Percentiles rank a stretch among this genome's conserved stretches.
These are phyloP conservation scores for Novakomyces olei DNA, from an alignment of 805 yeast species.

Conservation along the genomic window DNA sequence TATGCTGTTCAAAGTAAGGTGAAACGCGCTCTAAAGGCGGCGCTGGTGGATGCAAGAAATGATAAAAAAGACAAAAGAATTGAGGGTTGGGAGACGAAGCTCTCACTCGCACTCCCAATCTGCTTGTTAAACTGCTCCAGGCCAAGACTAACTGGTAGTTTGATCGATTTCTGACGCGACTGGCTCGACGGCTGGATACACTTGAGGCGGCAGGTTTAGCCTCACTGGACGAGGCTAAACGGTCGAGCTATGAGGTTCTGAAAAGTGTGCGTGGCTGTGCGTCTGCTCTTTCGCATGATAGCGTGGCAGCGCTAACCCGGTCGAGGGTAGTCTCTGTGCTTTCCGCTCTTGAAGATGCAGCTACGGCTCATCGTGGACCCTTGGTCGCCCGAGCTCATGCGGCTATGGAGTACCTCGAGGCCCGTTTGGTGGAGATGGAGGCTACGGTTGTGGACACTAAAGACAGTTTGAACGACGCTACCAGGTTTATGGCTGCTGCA, in stretches of 20 bases:
- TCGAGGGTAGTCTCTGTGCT: slow-evolving; percentile 16
- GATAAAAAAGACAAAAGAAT: too few species aligned
- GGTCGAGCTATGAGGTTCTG: slow-evolving; percentile 13
- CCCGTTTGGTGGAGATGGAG: slow-evolving; percentile 15
- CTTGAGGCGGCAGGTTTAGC: slow-evolving; percentile 16
- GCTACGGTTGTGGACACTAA: slow-evolving; percentile 8
- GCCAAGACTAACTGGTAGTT: slow-evolving; percentile 5
- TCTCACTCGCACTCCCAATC: too few species aligned
- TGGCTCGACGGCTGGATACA: slow-evolving; percentile 13
- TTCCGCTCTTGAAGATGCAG: slow-evolving; percentile 11
- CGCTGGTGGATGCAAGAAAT: too few species aligned
- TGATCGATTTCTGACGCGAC: slow-evolving; percentile 10
- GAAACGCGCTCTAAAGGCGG: too few species aligned
- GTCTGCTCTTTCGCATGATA: slow-evolving; percentile 10
- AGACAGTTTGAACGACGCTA: slow-evolving; percentile 6
- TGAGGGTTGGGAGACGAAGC: too few species aligned
- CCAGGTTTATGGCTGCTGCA: slow-evolving; percentile 4
- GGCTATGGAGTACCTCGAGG: slow-evolving; percentile 17
- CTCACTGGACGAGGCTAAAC: slow-evolving; percentile 14
- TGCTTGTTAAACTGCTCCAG: too few species aligned
- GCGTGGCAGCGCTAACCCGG: slow-evolving; percentile 15
- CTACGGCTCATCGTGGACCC: slow-evolving; percentile 8
- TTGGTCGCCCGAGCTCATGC: slow-evolving; percentile 11
- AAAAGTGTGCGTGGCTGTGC: slow-evolving; percentile 13
- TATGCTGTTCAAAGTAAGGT: too few species aligned